Percentiles rank a stretch among this genome's conserved stretches.
Evolutionary conservation across 2,329 filamentous ascomycete genomes (phyloP).

Genomic region (Dactylellina leptospora): DNA sequence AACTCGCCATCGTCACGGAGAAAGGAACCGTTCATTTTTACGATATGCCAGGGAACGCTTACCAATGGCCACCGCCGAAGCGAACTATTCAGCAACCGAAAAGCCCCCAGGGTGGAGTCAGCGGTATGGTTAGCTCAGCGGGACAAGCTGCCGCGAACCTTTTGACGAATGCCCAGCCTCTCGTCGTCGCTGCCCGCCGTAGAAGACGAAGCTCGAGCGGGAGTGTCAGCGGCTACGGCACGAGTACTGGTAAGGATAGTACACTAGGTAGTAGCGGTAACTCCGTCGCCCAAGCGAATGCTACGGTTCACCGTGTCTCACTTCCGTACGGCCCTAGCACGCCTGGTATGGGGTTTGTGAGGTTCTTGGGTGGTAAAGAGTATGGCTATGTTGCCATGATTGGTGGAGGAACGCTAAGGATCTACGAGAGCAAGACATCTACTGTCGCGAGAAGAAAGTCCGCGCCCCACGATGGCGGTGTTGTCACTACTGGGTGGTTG

Average conservation of each 20-base stretch:
- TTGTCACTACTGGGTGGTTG: constrained; percentile 55
- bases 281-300: constrained; percentile 62
- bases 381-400: constrained; percentile 62
- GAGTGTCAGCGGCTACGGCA: constrained; percentile 58
- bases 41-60: constrained; percentile 81
- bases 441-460: constrained; percentile 55
- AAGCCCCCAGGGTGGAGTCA: constrained; percentile 60
- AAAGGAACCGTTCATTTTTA: constrained; percentile 95
- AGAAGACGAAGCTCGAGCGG: constrained; percentile 59
- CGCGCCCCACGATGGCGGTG: constrained; percentile 59
- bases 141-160: constrained; percentile 73
- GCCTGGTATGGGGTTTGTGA: constrained; percentile 61
- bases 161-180: constrained; percentile 70
- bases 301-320: constrained; percentile 62
- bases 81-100: constrained; percentile 59
- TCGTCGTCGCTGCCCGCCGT: constrained; percentile 72
- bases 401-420: constrained; percentile 62
- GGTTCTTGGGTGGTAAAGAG: constrained; percentile 63
- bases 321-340: constrained; percentile 60
- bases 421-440: constrained; percentile 59
- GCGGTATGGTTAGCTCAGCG: constrained; percentile 63
- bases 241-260: constrained; percentile 63
- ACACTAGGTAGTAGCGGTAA: constrained; percentile 59
- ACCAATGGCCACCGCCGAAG: constrained; percentile 82
- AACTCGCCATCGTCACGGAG: constrained; percentile 87